Conservation (phyloP, 805 yeast species). For the Lipomyces japonicus region DNA sequence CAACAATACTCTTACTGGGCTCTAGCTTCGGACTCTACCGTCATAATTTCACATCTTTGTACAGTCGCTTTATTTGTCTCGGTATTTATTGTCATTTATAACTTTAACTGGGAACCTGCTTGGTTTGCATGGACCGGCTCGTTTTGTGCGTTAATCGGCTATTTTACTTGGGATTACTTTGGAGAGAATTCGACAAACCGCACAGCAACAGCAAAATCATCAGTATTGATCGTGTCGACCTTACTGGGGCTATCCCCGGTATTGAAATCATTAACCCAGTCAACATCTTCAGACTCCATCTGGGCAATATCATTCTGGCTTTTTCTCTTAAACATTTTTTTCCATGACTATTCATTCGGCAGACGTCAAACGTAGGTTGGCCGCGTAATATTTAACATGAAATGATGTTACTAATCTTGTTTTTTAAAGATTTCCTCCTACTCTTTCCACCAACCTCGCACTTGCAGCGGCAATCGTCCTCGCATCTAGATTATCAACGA, state of each 20-base stretch:
- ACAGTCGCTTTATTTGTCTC: conserved; percentile 60
- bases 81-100: conserved; percentile 57
- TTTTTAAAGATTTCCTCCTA: conserved; percentile 39
- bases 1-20: conserved; percentile 59
- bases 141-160: conserved; percentile 34
- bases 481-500: conserved; percentile 77
- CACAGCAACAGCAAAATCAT: conserved; percentile 48
- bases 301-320: conserved; percentile 89
- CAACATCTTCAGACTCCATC: conserved; percentile 89
- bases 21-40: conserved; percentile 65
- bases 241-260: conserved; percentile 83
- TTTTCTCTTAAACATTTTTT: conserved; percentile 60
- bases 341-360: conserved; percentile 64
- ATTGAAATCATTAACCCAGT: conserved; percentile 76
- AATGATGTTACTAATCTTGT: not conserved
- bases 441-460: conserved; percentile 74
- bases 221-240: conserved; percentile 63
- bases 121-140: conserved; percentile 34
- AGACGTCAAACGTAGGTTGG: conserved; percentile 11
- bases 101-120: conserved; percentile 34
- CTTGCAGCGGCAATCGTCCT: conserved; percentile 82
- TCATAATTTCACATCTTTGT: conserved; percentile 63
- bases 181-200: conserved; percentile 12
- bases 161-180: conserved; percentile 30
- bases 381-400: not conserved